Base-by-base conservation (phyloP, 1,139 yeast species). In the Magnusiomyces magnusii region DNA sequence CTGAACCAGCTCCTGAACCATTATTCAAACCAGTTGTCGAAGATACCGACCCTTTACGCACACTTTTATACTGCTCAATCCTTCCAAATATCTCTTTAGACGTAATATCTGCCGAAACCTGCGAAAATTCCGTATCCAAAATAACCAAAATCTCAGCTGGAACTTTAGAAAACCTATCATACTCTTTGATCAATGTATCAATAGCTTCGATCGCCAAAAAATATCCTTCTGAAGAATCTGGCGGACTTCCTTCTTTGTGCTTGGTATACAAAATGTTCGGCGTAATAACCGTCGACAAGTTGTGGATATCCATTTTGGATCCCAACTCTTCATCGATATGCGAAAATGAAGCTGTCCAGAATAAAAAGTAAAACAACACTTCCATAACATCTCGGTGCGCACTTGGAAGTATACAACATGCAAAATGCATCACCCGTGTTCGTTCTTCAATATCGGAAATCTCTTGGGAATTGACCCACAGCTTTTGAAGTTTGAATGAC, bases 341-440 rank as follows among this genome's bases (percentile, higher is more conserved):
- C 0, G 98, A 88, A 74, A 95, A 95, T 3, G 97, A 89, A 0
- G 98, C 92, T 1, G 92, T 95, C 98, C 99, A 93, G 71, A 86
- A 86, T 71, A 95, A 82, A 71, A 95, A 95, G 63, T 86, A 85
- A 44, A 92, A 78, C 57, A 95, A 75, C 3, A 92, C 97, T 70
- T 95, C 99, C 58, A 92, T 78, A 57, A 90, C 80, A 70, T 91
- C 96, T 58, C 99, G 81, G 69, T 92, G 89, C 27, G 84, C 80
- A 62, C 86, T 78, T 1, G 98, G 98, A 51, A 95, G 76, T 78
- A 93, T 76, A 59, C 95, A 83, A 68, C 91, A 88, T 1, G 87
- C 80, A 61, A 92, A 74, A 64, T 86, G 89, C 58, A 90, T 74
- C 21, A 87, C 73, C 56, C 86, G 72, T 61, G 82, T 83, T 61